Conservation (phyloP, 164 flowering plant species). For the Berberis thunbergii region DNA sequence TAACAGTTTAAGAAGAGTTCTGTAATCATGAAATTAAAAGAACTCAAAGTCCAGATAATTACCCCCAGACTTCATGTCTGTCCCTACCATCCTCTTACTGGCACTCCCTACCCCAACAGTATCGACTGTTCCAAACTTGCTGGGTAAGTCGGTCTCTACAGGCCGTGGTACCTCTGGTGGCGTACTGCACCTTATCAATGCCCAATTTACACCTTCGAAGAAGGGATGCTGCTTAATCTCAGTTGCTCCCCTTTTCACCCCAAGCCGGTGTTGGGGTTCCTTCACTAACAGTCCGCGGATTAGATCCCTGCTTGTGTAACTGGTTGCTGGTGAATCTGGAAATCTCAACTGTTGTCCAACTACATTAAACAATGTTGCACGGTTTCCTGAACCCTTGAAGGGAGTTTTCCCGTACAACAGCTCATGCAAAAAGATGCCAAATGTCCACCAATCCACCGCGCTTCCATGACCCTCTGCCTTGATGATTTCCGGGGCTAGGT, state of each 20-base stretch:
- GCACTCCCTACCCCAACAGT: conserved; percentile 17
- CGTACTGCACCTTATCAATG: conserved; percentile 49
- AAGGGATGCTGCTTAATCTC: conserved; percentile 67
- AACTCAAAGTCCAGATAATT: conserved; percentile 32
- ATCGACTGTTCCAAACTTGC: conserved; percentile 17
- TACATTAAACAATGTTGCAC: conserved; percentile 54
- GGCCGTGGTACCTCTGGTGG: conserved; percentile 53
- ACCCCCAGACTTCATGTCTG: conserved; percentile 30
- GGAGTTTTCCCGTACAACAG: conserved; percentile 75
- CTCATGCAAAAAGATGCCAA: conserved; percentile 68
- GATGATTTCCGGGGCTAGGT: conserved; percentile 72
- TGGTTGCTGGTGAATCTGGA: conserved; percentile 48
- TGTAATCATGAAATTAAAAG: conserved; percentile 14
- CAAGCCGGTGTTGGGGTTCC: conserved; percentile 60
- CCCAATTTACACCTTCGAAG: conserved; percentile 77
- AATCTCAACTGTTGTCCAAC: conserved; percentile 57
- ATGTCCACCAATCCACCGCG: conserved; percentile 88
- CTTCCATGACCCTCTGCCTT: conserved; percentile 83
- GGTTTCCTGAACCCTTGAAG: conserved; percentile 60
- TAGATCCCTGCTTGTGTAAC: conserved; percentile 43
- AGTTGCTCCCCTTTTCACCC: conserved; percentile 64
- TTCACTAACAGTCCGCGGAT: conserved; percentile 46
- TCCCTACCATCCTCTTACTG: conserved; percentile 26
- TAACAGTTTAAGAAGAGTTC: conserved; percentile 5
- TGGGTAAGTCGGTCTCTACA: conserved; percentile 19